Base-by-base conservation (phyloP, 2,329 filamentous ascomycete species). In the Verruconis gallopava region DNA sequence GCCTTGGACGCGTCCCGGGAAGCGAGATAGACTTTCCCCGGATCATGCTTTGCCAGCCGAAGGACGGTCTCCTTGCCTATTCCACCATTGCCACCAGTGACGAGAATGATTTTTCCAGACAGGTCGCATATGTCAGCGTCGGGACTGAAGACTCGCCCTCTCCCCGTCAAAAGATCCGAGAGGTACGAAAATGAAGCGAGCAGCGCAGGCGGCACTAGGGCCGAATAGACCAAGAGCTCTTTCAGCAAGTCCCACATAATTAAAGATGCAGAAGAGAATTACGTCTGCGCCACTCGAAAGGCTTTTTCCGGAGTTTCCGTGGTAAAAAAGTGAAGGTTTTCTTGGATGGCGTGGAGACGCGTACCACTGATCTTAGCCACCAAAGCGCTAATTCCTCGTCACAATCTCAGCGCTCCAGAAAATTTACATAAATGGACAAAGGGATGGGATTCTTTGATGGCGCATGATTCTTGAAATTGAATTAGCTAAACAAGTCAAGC, bases 1-100 rank as follows among this genome's bases (percentile, higher is more conserved):
- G 64, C 66, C 51, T 64, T 66, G 36, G 56, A 57, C 12, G 55
- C 51, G 21, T 56, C 65, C 44, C 68, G 63, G 1, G 64, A 63
- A 21, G 61, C 62, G 47, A 73, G 59, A 51, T 65, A 69, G 48
- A 73, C 66, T 5, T 58, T 53, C 4, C 53, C 36, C 6, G 67
- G 67, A 4, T 59, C 57, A 50, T 69, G 65, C 4, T 58, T 55
- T 19, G 64, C 58, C 21, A 70, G 59, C 34, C 63, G 60, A 30
- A 56, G 51, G 28, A 70, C 54, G 19, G 63, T 61, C 50, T 65
- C 60, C 43, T 64, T 64, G 38, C 68, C 68, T 5, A 71, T 55
- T 12, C 68, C 68, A 5, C 57, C 52, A 42, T 67, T 71, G 42
- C 64, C 61, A 38, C 65, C 63, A n/a, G 65, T 67, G 3, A 67